These are phyloP conservation scores for Aureobasidium sp. DNA, from an alignment of 2,329 filamentous ascomycete species.

Conservation along the genomic window DNA sequence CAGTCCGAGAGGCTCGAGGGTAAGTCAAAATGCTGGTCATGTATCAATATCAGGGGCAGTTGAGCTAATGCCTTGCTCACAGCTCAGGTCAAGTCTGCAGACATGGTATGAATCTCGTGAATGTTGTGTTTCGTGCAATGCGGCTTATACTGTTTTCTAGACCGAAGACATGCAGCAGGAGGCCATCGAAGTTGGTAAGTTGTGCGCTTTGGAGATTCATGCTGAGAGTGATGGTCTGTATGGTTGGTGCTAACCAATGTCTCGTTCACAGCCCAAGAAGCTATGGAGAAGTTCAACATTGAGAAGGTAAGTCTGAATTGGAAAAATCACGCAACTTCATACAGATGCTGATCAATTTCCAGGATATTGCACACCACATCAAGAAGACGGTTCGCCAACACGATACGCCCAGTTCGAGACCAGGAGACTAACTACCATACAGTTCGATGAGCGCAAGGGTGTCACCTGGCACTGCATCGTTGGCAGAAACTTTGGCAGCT, in stretches of 20 bases:
- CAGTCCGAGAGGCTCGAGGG: conserved; percentile 63
- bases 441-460: conserved; percentile 97
- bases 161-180: conserved; percentile 96
- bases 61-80: conserved; percentile 15
- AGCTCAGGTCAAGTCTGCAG: conserved; percentile 97
- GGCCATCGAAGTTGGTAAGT: conserved; percentile 87
- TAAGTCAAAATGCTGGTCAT: conserved; percentile 29
- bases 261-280: conserved; percentile 51
- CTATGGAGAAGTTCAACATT: conserved; percentile 62
- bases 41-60: background rate
- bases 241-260: background rate
- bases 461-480: conserved; percentile 99
- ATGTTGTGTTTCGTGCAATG: background rate
- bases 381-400: conserved; percentile 65
- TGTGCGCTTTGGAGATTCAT: background rate
- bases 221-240: background rate
- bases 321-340: background rate
- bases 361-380: conserved; percentile 95
- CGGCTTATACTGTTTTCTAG: conserved; percentile 37
- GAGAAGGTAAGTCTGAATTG: conserved; percentile 49
- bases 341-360: conserved; percentile 7
- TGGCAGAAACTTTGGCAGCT: conserved; percentile 96
- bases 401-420: background rate
- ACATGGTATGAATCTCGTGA: conserved; percentile 66
- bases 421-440: background rate